A percentile compares a stretch with the other conserved stretches of the same genome.
Evolutionary conservation across 1,284 basidiomycete genomes (phyloP).

Genomic region (Cutaneotrichosporon cutaneum): DNA sequence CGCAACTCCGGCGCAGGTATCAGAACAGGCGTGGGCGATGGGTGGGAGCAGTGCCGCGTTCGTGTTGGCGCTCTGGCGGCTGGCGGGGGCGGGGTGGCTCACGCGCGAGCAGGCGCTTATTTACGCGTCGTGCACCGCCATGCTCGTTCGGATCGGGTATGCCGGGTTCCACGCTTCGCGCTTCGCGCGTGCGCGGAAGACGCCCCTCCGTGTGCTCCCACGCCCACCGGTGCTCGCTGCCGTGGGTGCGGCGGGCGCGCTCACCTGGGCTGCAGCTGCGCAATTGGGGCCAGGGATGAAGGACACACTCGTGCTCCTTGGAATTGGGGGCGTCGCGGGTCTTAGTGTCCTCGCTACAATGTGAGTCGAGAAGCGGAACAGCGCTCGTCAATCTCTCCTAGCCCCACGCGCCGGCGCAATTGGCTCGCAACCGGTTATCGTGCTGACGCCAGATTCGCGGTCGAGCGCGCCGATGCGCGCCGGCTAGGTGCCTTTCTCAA

Average conservation of each 20-base stretch:
- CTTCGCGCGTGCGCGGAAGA: background rate
- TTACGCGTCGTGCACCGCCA: conserved; percentile 61
- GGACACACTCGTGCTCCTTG: conserved; percentile 24
- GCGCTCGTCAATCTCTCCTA: background rate
- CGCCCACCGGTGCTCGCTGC: conserved; percentile 7
- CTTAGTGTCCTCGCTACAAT: conserved; percentile 33
- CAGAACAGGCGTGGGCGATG: conserved; percentile 43
- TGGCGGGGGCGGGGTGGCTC: background rate
- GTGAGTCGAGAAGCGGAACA: conserved; percentile 24
- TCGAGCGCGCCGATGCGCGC: conserved; percentile 2
- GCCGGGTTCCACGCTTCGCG: conserved; percentile 33
- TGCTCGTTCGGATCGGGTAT: conserved; percentile 45
- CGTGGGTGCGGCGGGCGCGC: background rate
- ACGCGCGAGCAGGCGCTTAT: conserved; percentile 61
- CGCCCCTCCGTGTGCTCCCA: conserved; percentile 1
- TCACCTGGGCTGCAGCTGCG: conserved; percentile 5
- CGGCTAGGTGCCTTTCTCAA: background rate
- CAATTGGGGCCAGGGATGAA: conserved; percentile 3
- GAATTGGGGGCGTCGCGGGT: conserved; percentile 32
- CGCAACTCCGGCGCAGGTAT: conserved; percentile 54
- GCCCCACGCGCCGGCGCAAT: background rate
- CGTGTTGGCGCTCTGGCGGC: conserved; percentile 24
- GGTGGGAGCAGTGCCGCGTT: conserved; percentile 37
- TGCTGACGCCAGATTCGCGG: conserved; percentile 9
- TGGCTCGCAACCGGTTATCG: background rate